Evolutionary conservation across 2,329 filamentous ascomycete genomes (phyloP).

Genomic region (Knoxdaviesia capensis): DNA sequence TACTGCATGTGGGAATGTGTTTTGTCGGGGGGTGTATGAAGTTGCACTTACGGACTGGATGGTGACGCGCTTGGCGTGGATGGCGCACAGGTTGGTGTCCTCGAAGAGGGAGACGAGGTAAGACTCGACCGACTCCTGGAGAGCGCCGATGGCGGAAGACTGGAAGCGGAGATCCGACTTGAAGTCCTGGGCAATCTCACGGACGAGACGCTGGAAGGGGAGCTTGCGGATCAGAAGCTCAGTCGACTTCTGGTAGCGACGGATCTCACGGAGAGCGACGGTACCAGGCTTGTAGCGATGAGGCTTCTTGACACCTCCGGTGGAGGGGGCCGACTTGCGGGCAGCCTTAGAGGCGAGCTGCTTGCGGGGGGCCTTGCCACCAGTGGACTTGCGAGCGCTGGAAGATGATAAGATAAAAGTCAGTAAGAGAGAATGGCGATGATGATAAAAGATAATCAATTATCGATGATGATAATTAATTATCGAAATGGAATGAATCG

Average conservation of each 20-base stretch:
- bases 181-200: conserved; percentile 92
- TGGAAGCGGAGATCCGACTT: conserved; percentile 95
- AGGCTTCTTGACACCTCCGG: conserved; percentile 93
- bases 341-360: conserved; percentile 98
- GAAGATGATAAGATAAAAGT: not conserved
- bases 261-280: conserved; percentile 94
- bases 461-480: conserved; percentile 23
- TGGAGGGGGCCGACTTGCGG: conserved; percentile 93
- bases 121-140: conserved; percentile 97
- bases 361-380: conserved; percentile 72
- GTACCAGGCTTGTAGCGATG: conserved; percentile 82
- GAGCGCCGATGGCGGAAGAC: conserved; percentile 87
- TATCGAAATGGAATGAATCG: not conserved
- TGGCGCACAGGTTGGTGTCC: conserved; percentile 95
- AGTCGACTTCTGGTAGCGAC: conserved; percentile 93
- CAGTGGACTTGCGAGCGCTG: conserved; percentile 51
- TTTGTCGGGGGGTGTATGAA: not conserved
- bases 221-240: conserved; percentile 94
- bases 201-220: conserved; percentile 91
- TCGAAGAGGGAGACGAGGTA: conserved; percentile 97
- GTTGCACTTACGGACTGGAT: conserved; percentile 44
- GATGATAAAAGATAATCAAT: conserved; percentile 8
- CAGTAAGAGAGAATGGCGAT: not conserved
- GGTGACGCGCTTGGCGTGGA: conserved; percentile 98
- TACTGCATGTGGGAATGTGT: no score